Percentiles rank a stretch among this genome's conserved stretches.
Evolutionary conservation across 371 early-diverging fungal genomes (phyloP).

Genomic region (Saksenaea vasiformis): DNA sequence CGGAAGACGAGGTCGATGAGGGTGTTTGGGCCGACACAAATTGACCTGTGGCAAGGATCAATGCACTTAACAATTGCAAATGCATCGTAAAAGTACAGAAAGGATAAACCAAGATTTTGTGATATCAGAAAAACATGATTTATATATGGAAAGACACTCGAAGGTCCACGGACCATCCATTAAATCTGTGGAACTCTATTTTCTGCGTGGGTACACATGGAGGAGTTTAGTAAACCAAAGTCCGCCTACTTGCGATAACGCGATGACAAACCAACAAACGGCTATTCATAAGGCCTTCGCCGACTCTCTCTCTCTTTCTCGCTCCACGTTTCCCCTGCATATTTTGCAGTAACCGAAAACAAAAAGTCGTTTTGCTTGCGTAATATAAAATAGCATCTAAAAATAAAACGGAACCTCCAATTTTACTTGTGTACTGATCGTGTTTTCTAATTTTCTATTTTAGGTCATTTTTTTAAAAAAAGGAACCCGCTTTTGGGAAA

Average conservation of each 20-base stretch:
- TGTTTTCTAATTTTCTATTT: constrained; percentile 5
- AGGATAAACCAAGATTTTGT: background rate
- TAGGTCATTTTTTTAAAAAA: background rate
- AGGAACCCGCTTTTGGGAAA: background rate
- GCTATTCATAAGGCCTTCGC: background rate
- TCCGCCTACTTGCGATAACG: background rate
- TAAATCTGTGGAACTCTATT: background rate
- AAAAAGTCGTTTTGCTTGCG: background rate
- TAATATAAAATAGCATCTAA: background rate
- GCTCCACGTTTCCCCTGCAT: background rate
- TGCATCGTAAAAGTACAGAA: constrained; percentile 15
- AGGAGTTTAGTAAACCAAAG: background rate
- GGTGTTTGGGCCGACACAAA: constrained; percentile 27
- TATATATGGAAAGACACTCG: background rate
- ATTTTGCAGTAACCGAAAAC: background rate
- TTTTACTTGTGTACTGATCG: constrained; percentile 1
- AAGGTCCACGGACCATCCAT: constrained; percentile 4
- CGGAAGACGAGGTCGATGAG: constrained; percentile 16
- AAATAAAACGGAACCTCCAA: background rate
- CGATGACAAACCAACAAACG: background rate
- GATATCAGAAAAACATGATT: background rate
- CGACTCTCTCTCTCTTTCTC: background rate
- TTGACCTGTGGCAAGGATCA: constrained; percentile 27
- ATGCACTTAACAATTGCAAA: constrained; percentile 23
- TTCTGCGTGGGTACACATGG: constrained; percentile 1